phyloP scores from a whole-genome alignment of 2,329 filamentous ascomycete genomes.

The Fusarium sp. region DNA sequence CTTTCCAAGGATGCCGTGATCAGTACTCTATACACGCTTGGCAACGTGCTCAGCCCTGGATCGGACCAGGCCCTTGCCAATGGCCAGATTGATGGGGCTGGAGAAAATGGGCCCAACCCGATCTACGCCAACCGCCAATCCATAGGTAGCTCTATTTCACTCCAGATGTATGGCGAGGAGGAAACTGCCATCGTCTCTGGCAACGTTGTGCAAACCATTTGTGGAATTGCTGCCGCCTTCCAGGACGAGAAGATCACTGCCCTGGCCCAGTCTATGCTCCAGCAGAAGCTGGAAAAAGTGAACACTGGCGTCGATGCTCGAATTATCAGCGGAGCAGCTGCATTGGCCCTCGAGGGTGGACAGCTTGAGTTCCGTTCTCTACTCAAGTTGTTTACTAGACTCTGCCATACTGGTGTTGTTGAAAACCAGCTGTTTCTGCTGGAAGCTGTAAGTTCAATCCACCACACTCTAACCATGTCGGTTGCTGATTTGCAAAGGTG shows the following conservation, averaged over 20 bases:
- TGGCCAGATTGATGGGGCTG: conserved; percentile 62
- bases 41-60: conserved; percentile 90
- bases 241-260: conserved; percentile 94
- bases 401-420: conserved; percentile 81
- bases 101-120: conserved; percentile 56
- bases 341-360: conserved; percentile 82
- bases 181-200: conserved; percentile 84
- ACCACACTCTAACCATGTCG: neutral
- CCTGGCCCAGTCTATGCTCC: conserved; percentile 92
- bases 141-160: conserved; percentile 83
- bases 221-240: conserved; percentile 86
- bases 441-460: conserved; percentile 73
- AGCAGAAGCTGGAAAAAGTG: conserved; percentile 95
- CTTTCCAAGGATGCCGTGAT: conserved; percentile 95
- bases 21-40: conserved; percentile 95
- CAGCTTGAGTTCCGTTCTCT: conserved; percentile 88
- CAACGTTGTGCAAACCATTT: conserved; percentile 95
- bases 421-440: conserved; percentile 78
- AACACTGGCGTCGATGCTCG: conserved; percentile 85
- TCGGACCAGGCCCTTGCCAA: conserved; percentile 70
- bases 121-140: conserved; percentile 72
- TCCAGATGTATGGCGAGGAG: conserved; percentile 82
- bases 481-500: conserved; percentile 63
- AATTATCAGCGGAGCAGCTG: conserved; percentile 87
- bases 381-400: conserved; percentile 84